Conservation (phyloP, 179 eudicot species). For the Heliamphora pulchella region DNA sequence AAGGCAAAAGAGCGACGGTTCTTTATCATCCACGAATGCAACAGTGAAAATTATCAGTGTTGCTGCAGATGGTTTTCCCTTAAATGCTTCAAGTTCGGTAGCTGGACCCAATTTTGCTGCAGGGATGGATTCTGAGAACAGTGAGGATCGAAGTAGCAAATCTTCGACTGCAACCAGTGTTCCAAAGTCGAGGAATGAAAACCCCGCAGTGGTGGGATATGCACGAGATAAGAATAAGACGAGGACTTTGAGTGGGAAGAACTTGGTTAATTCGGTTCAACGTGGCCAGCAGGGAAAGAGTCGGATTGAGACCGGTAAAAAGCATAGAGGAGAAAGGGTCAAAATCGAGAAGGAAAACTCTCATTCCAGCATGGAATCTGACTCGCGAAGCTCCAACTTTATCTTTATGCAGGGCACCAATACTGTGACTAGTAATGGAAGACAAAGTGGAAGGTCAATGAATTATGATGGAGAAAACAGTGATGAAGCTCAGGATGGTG, state of each 20-base stretch:
- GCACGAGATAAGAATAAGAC: conserved; percentile 36
- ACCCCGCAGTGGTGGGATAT: conserved; percentile 21
- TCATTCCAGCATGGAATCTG: conserved; percentile 73
- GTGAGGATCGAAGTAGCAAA: conserved; percentile 73
- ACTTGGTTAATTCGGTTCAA: conserved; percentile 22
- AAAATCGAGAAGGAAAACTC: conserved; percentile 58
- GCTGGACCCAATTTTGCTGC: conserved; percentile 35
- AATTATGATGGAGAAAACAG: conserved; percentile 38
- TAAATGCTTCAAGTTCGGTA: conserved; percentile 22
- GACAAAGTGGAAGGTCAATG: conserved; percentile 30
- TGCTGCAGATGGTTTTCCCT: conserved; percentile 14
- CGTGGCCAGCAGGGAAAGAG: conserved; percentile 32
- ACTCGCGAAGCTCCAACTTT: conserved; percentile 58
- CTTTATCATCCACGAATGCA: conserved; percentile 52
- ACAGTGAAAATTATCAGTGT: conserved; percentile 24
- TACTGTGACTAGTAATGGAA: conserved; percentile 36
- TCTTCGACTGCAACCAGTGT: conserved; percentile 73
- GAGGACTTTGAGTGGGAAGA: conserved; percentile 30
- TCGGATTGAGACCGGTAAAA: conserved; percentile 49
- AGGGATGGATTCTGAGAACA: conserved; percentile 52
- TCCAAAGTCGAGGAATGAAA: conserved; percentile 37
- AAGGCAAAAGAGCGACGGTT: conserved; percentile 32
- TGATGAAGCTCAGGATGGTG: conserved; percentile 37
- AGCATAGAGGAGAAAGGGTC: conserved; percentile 46
- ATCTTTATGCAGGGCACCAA: conserved; percentile 47